phyloP scores from a whole-genome alignment of 2,329 filamentous ascomycete genomes.

The Ascochyta viciae-villosae region DNA sequence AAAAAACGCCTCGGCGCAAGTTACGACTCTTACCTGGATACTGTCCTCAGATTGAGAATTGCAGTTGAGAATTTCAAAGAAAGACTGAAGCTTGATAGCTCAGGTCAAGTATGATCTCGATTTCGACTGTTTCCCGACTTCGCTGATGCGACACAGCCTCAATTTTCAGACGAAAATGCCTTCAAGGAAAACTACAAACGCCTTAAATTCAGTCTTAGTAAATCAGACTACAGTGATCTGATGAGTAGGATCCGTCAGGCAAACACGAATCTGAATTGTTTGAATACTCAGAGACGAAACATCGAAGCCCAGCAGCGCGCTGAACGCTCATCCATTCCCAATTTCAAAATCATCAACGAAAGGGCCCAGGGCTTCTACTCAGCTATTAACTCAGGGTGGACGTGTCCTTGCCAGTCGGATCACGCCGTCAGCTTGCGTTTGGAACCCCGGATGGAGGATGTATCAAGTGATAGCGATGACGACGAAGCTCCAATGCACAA shows the following conservation, averaged over 20 bases:
- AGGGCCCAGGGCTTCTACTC: neutral
- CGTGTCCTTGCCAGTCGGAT: conserved; percentile 29
- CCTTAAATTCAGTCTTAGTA: conserved; percentile 38
- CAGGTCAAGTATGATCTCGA: neutral
- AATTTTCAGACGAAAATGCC: conserved; percentile 26
- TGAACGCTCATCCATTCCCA: neutral
- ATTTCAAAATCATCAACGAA: conserved; percentile 3
- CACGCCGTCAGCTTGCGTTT: conserved; percentile 36
- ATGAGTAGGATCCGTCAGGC: conserved; percentile 22
- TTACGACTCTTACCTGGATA: neutral
- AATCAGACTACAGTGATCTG: conserved; percentile 35
- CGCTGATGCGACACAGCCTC: conserved; percentile 28
- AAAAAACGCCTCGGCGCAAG: conserved; percentile 2
- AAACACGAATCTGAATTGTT: neutral
- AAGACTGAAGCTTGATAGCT: neutral
- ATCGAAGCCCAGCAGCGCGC: neutral
- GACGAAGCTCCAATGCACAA: conserved; percentile 1
- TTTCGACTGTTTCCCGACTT: too few relatives aligned
- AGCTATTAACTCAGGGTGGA: conserved; percentile 29
- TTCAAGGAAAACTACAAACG: conserved; percentile 42
- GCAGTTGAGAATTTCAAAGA: neutral
- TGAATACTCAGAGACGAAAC: conserved; percentile 5
- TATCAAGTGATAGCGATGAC: conserved; percentile 5
- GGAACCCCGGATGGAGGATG: conserved; percentile 28
- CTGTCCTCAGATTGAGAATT: neutral